Evolutionary conservation across 352 stramenopile species (phyloP), one percentile per base, ranked within the genome.

Genomic region (Pythium grandisporangium): DNA sequence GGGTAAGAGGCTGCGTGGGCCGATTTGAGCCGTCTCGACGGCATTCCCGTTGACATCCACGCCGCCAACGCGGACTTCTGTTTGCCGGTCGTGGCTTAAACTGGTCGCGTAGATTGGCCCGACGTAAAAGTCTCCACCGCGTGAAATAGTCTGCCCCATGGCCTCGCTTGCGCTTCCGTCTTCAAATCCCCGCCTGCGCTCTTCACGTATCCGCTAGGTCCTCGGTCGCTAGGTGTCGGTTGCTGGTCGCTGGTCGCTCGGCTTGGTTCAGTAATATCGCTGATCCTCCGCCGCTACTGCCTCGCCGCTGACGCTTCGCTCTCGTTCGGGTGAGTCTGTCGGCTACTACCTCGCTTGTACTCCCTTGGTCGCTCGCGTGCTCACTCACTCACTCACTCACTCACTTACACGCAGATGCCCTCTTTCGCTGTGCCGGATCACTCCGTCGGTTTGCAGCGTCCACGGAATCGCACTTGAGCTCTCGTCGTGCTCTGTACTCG

Each of bases 61-160:
- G 10, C 65, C 72, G 33, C 62, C 72, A n/a, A 87, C 51, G 23
- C 75, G 67, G 7, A 93, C 76, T 19, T 93, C 76, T 10, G 79
- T 93, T 59, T 89, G 75, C 17, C 79, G 76, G 51, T 93, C 79
- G 53, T 93, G 75, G 43, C 79, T 93, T 33, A 93, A 58, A 32
- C 72, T 87, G 27, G 76, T 89, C 8, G 76, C 78, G 73, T 90
- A 88, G 47, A 86, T 84, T 7, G 75, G 78, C 6, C 74, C 73
- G 13, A 84, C 70, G 52, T 90, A 90, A 39, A 87, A 93, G 51
- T 90, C 77, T 12, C 69, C 76, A 38, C 72, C 64, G 34, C 62
- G 66, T 23, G 75, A 84, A 40, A 50, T 58, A 37, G 57, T 58
- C 58, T 88, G 75, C 12, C 75, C 75, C 75, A 88, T 88, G 25